These are phyloP conservation scores for Aspergillus biplanus DNA, from an alignment of 495 filamentous ascomycete species.

Conservation along the genomic window DNA sequence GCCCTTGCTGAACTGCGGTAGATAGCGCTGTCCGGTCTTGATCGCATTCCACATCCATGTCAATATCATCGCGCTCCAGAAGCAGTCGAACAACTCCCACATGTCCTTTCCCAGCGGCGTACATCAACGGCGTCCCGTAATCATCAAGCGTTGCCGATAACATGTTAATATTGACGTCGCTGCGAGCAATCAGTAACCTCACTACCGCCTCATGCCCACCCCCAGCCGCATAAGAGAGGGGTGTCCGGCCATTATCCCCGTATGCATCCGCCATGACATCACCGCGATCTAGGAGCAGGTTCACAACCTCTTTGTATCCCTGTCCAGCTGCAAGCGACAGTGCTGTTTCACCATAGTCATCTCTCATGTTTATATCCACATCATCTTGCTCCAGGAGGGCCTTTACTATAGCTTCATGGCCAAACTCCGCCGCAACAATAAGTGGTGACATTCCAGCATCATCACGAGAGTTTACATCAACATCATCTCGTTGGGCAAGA, in stretches of 20 bases:
- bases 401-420: background rate
- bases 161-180: background rate
- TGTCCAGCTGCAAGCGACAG: background rate
- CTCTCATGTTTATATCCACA: background rate
- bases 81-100: background rate
- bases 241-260: slow-evolving; percentile 8
- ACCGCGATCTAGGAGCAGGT: background rate
- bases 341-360: background rate
- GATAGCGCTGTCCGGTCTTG: too few species aligned
- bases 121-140: background rate
- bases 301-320: background rate
- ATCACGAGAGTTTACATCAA: background rate
- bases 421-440: background rate
- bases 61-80: background rate
- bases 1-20: too few species aligned
- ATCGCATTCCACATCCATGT: too few species aligned
- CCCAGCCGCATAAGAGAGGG: background rate
- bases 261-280: background rate
- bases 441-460: background rate
- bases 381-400: background rate
- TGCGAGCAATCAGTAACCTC: background rate
- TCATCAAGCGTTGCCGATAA: background rate
- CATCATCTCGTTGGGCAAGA: background rate
- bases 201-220: background rate
- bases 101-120: background rate